phyloP scores from a whole-genome alignment of 108 stramenopile genomes.

The Mayamaea pseudoterrestris region DNA sequence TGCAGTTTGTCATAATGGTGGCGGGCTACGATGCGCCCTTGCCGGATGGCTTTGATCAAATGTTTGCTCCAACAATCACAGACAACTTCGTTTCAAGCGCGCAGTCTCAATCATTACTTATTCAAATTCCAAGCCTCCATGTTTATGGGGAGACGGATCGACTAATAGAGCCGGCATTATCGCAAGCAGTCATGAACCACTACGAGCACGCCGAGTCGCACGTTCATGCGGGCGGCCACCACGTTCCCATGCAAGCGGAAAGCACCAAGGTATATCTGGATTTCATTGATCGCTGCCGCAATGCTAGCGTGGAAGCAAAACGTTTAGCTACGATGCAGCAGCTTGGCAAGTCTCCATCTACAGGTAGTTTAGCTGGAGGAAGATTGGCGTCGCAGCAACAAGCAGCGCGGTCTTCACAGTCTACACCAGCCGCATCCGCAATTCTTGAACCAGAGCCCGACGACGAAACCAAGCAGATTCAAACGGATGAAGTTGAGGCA shows the following conservation, averaged over 20 bases:
- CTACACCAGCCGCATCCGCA: neutral
- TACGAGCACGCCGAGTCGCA: slow-evolving; percentile 4
- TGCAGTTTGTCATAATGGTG: slow-evolving; percentile 41
- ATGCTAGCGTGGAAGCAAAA: neutral
- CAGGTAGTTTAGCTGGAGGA: too few species aligned
- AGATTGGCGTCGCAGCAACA: too few species aligned
- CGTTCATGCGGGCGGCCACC: slow-evolving; percentile 57
- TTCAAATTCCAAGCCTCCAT: slow-evolving; percentile 42
- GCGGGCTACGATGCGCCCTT: slow-evolving; percentile 56
- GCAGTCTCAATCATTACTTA: neutral
- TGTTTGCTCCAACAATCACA: neutral
- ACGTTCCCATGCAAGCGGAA: slow-evolving; percentile 54
- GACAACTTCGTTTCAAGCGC: neutral
- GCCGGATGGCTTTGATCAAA: slow-evolving; percentile 24
- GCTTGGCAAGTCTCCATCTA: too few species aligned
- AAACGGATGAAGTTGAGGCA: slow-evolving; percentile 61
- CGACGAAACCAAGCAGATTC: slow-evolving; percentile 40
- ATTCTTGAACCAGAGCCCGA: slow-evolving; percentile 22
- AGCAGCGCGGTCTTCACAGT: neutral
- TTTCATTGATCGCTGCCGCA: slow-evolving; percentile 26
- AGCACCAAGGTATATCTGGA: slow-evolving; percentile 35
- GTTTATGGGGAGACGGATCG: slow-evolving; percentile 52
- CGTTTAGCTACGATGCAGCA: too few species aligned
- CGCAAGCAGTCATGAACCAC: slow-evolving; percentile 16
- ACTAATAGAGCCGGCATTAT: slow-evolving; percentile 33